These are phyloP conservation scores for Paramecium sonneborni DNA, from an alignment of 73 alveolate species.

Conservation along the genomic window DNA sequence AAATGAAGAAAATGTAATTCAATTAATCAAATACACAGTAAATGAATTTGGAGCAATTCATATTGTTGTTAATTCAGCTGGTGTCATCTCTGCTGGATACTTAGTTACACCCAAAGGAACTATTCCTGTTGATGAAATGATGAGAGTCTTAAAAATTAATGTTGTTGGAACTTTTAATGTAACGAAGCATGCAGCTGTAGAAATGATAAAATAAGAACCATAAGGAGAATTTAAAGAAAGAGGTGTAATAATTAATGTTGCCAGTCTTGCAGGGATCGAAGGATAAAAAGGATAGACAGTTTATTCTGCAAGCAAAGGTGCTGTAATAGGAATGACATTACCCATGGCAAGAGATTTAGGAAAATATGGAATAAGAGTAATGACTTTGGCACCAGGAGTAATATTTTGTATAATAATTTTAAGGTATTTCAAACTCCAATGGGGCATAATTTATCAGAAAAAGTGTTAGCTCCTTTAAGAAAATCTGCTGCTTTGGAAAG, in stretches of 20 bases:
- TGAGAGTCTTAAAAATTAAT: constrained; percentile 76
- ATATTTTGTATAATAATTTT: background rate
- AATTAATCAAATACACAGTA: constrained; percentile 73
- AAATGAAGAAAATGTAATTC: constrained; percentile 70
- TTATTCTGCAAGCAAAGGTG: constrained; percentile 93
- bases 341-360: constrained; percentile 97
- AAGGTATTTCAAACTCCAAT: constrained; percentile 78
- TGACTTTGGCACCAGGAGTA: constrained; percentile 90
- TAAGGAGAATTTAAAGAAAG: constrained; percentile 78
- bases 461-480: constrained; percentile 55
- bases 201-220: constrained; percentile 76
- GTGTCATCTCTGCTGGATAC: constrained; percentile 75
- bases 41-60: constrained; percentile 78
- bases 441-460: constrained; percentile 72
- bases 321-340: constrained; percentile 86
- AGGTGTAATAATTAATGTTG: constrained; percentile 89
- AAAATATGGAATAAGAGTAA: constrained; percentile 84
- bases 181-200: constrained; percentile 78
- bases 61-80: constrained; percentile 87
- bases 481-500: constrained; percentile 81
- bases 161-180: constrained; percentile 87
- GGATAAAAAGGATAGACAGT: constrained; percentile 90
- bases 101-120: constrained; percentile 72
- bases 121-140: constrained; percentile 69
- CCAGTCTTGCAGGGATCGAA: constrained; percentile 90